phyloP scores from a whole-genome alignment of 306 rosid genomes.

The Myrica gale region DNA sequence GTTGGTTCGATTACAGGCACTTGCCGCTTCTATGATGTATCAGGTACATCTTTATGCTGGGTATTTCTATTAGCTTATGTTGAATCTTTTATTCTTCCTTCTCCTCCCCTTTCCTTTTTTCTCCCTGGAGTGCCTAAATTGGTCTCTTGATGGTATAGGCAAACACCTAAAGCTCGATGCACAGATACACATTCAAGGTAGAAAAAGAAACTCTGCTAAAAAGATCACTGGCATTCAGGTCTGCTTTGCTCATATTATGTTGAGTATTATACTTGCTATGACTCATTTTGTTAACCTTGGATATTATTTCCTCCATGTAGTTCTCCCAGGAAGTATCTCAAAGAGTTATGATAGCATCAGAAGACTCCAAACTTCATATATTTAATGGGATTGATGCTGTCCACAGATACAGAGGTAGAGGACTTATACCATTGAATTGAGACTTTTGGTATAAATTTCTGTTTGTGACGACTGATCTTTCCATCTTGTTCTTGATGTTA shows the following conservation, averaged over 20 bases:
- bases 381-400: slow-evolving; percentile 61
- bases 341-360: slow-evolving; percentile 74
- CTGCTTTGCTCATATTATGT: slow-evolving; percentile 19
- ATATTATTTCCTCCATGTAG: slow-evolving; percentile 41
- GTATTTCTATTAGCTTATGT: background rate
- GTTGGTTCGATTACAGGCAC: slow-evolving; percentile 74
- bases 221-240: slow-evolving; percentile 95
- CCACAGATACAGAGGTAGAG: slow-evolving; percentile 65
- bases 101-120: background rate
- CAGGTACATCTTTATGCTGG: slow-evolving; percentile 51
- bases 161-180: slow-evolving; percentile 53
- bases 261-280: background rate
- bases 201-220: slow-evolving; percentile 60
- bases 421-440: background rate
- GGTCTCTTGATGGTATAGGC: slow-evolving; percentile 41
- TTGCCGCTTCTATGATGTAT: slow-evolving; percentile 62
- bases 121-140: slow-evolving; percentile 30
- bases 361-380: slow-evolving; percentile 76
- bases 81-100: background rate
- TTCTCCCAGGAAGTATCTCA: slow-evolving; percentile 50
- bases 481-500: background rate
- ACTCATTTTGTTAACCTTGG: slow-evolving; percentile 17
- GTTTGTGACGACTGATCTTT: background rate
- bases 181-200: slow-evolving; percentile 46
- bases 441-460: background rate